phyloP scores from a whole-genome alignment of 306 rosid species.

The Fragaria vesca region DNA sequence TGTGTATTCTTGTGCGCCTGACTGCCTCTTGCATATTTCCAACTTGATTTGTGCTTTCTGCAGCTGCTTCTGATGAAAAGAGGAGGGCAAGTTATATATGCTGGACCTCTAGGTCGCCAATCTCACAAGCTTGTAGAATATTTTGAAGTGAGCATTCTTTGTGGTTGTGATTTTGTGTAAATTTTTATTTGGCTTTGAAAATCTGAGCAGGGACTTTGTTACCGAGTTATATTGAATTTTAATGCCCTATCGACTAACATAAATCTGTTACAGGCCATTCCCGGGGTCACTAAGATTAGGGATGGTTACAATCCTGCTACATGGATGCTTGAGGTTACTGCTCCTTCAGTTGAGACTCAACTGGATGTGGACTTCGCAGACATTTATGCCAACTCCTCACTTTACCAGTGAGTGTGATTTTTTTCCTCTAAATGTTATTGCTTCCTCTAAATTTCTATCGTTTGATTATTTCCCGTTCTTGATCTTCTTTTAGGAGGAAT shows the following conservation, averaged over 20 bases:
- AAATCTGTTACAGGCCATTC: conserved; percentile 26
- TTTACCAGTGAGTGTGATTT: conserved; percentile 28
- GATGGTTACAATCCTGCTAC: conserved; percentile 56
- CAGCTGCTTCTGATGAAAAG: conserved; percentile 41
- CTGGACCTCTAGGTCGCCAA: conserved; percentile 41
- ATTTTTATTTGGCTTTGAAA: neutral
- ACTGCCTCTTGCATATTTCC: neutral
- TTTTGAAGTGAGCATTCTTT: conserved; percentile 34
- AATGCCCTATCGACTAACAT: neutral
- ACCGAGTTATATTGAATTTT: neutral
- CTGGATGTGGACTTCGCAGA: conserved; percentile 38
- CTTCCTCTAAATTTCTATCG: neutral
- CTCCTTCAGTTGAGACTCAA: conserved; percentile 40
- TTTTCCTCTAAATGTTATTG: neutral
- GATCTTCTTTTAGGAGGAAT: conserved; percentile 35
- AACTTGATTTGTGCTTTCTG: neutral
- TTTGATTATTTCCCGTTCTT: neutral
- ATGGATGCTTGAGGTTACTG: conserved; percentile 53
- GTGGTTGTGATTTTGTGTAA: neutral
- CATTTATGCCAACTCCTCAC: conserved; percentile 35
- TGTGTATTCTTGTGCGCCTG: neutral
- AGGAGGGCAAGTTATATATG: conserved; percentile 48
- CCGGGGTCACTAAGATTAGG: conserved; percentile 41
- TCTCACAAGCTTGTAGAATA: conserved; percentile 42
- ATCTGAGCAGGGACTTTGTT: neutral